Evolutionary conservation across 2,329 filamentous ascomycete species (phyloP).

Genomic region (Diaporthe vexans): DNA sequence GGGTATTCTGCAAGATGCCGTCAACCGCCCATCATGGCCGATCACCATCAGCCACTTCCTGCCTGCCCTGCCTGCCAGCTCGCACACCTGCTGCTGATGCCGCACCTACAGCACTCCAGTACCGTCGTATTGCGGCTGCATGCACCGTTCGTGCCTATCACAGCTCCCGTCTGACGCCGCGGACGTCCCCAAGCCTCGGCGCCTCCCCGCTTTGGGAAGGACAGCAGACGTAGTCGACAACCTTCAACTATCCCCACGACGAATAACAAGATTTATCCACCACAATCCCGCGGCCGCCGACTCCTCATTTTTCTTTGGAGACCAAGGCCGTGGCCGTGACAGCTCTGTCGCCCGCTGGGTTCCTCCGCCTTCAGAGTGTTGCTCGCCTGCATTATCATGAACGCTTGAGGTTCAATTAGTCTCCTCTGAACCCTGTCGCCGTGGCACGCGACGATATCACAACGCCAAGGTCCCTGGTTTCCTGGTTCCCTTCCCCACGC

Average conservation of each 20-base stretch:
- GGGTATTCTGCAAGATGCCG: constrained; percentile 22
- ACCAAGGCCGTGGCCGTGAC: neutral
- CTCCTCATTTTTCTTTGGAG: constrained; percentile 2
- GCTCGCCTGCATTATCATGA: neutral
- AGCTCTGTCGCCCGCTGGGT: neutral
- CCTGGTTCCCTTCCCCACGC: constrained; percentile 15
- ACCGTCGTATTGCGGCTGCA: constrained; percentile 5
- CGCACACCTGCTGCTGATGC: constrained; percentile 6
- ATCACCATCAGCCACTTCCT: neutral
- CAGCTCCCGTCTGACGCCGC: neutral
- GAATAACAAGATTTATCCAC: neutral
- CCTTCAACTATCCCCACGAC: neutral
- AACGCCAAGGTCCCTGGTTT: neutral
- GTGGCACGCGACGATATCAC: constrained; percentile 26
- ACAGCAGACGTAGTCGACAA: neutral
- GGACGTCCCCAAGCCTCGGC: constrained; percentile 14
- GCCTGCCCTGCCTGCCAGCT: no score
- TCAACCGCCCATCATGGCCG: constrained; percentile 21
- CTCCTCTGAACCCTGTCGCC: constrained; percentile 16
- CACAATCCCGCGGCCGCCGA: constrained; percentile 25
- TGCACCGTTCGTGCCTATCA: constrained; percentile 13
- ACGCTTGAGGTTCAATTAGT: constrained; percentile 2
- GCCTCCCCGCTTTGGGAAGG: constrained; percentile 25
- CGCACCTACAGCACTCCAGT: neutral
- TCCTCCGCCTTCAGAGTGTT: neutral